phyloP scores from a whole-genome alignment of 441 rosid genomes.

The Aleurites moluccanus region DNA sequence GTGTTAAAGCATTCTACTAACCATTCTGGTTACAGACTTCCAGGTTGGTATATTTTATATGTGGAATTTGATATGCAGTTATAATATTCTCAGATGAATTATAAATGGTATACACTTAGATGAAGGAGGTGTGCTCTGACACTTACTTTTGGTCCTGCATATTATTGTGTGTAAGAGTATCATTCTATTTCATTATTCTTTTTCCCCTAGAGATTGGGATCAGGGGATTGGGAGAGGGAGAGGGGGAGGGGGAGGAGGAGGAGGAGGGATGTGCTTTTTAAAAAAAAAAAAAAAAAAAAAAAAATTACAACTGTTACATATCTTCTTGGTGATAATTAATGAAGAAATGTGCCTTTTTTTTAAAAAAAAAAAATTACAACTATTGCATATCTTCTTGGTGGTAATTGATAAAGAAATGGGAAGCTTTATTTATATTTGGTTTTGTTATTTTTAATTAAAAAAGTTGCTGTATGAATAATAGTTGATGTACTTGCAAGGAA shows the following conservation, averaged over 20 bases:
- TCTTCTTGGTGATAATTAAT: not conserved
- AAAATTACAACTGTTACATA: not conserved
- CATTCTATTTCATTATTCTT: not conserved
- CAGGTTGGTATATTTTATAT: constrained; percentile 57
- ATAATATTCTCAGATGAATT: not conserved
- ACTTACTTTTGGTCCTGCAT: not conserved
- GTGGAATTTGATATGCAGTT: not conserved
- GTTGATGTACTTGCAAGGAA: too few relatives aligned
- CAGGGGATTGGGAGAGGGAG: not conserved
- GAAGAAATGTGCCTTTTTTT: too few relatives aligned
- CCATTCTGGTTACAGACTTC: constrained; percentile 64
- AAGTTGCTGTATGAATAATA: too few relatives aligned
- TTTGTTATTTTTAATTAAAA: not conserved
- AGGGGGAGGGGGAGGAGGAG: too few relatives aligned
- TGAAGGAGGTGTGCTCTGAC: not conserved
- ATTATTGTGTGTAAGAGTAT: not conserved
- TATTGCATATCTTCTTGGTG: not conserved
- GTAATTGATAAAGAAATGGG: not conserved
- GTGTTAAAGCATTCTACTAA: constrained; percentile 59
- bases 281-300: too few relatives aligned
- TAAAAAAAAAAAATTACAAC: not conserved
- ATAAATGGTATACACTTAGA: not conserved
- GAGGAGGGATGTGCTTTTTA: not conserved
- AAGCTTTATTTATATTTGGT: not conserved
- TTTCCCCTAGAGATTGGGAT: not conserved